These are phyloP conservation scores for Lasiosphaeria miniovina DNA, from an alignment of 495 filamentous ascomycete genomes.

Conservation along the genomic window DNA sequence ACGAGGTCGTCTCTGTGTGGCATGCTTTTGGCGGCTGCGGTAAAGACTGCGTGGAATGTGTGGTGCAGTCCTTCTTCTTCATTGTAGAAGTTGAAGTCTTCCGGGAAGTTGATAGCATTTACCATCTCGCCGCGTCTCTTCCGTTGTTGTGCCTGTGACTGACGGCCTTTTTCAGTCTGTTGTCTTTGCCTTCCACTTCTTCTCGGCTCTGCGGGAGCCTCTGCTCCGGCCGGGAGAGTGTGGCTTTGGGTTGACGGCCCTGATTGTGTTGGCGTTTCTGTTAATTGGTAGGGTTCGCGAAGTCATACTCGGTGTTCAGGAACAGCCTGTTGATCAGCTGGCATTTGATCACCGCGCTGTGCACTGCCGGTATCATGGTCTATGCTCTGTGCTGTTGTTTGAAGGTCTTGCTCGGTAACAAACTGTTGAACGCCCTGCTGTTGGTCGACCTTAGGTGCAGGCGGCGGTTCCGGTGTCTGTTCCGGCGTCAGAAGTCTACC, in stretches of 20 bases:
- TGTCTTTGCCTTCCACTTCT: neutral
- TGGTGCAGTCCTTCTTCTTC: neutral
- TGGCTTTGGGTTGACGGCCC: neutral
- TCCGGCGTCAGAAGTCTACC: neutral
- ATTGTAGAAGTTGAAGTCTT: neutral
- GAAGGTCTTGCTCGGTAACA: neutral
- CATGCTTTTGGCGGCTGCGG: neutral
- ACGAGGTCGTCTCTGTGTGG: neutral
- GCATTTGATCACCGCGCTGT: neutral
- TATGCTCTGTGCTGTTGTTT: neutral
- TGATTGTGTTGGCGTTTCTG: neutral
- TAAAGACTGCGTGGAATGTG: neutral
- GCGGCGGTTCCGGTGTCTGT: neutral
- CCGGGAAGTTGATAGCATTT: neutral
- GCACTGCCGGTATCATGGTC: neutral
- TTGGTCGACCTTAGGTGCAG: neutral
- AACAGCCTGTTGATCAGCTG: neutral
- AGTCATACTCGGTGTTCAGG: neutral
- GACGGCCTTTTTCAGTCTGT: neutral
- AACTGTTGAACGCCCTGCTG: neutral
- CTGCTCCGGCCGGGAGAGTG: neutral
- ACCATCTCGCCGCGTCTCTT: neutral
- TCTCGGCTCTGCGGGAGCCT: neutral
- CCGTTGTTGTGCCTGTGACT: neutral
- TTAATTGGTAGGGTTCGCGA: neutral